A percentile compares a stretch with the other conserved stretches of the same genome.
Evolutionary conservation across 1,284 basidiomycete genomes (phyloP).

Genomic region (Ceratobasidium theobromae): DNA sequence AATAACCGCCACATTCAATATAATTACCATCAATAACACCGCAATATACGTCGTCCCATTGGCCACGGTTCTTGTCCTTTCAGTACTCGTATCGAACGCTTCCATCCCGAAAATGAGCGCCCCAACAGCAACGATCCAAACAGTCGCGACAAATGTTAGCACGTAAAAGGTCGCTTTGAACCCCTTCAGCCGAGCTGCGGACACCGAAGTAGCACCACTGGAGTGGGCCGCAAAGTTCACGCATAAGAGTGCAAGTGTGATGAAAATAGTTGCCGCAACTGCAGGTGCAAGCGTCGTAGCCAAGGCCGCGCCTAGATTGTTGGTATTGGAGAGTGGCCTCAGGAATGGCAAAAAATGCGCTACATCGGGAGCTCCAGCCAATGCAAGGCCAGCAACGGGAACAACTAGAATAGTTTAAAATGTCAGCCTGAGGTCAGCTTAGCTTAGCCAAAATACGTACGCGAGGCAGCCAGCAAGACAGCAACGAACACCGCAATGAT

Average conservation of each 20-base stretch:
- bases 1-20: slow-evolving; percentile 68
- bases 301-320: slow-evolving; percentile 58
- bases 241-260: slow-evolving; percentile 54
- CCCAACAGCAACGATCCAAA: slow-evolving; percentile 67
- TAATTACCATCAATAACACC: slow-evolving; percentile 59
- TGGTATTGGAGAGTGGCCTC: slow-evolving; percentile 50
- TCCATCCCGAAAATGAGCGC: slow-evolving; percentile 66
- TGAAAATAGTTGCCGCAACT: slow-evolving; percentile 59
- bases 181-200: slow-evolving; percentile 57
- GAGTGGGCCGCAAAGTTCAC: slow-evolving; percentile 57
- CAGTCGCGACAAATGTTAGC: slow-evolving; percentile 54
- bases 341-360: slow-evolving; percentile 70
- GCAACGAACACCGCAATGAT: slow-evolving; percentile 52
- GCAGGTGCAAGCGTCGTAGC: slow-evolving; percentile 68
- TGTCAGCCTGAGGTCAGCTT: slow-evolving; percentile 34
- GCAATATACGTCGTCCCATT: slow-evolving; percentile 72
- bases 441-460: slow-evolving; percentile 50
- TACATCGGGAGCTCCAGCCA: slow-evolving; percentile 68
- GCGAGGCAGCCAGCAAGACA: slow-evolving; percentile 56
- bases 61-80: slow-evolving; percentile 50
- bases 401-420: slow-evolving; percentile 52
- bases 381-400: slow-evolving; percentile 64
- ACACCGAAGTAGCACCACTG: slow-evolving; percentile 61
- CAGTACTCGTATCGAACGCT: slow-evolving; percentile 49
- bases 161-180: slow-evolving; percentile 71